Base-by-base conservation (phyloP, 2,329 filamentous ascomycete genomes). In the Thyridium curvatum region DNA sequence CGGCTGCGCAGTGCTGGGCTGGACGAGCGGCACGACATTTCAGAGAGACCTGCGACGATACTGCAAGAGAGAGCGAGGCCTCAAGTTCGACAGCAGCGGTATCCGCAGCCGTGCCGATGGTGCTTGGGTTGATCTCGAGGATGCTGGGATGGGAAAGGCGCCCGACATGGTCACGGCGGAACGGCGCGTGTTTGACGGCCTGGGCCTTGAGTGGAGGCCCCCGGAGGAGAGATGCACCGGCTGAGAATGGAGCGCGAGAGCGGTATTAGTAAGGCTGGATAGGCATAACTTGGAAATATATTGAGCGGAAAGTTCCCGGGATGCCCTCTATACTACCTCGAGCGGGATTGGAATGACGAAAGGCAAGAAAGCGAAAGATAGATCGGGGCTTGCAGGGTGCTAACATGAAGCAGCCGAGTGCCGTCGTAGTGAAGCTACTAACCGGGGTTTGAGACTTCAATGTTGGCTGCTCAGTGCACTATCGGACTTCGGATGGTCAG, bases 81-180 rank as follows among this genome's bases (percentile, higher is more conserved):
- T 87, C 71, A 94, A 93, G 72, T 97, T 97, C 55, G 90, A 96
- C 55, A 93, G 85, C 46, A 94, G 86, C 52, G 93, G 93, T 0
- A 77, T 95, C 10, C 73, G 89, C 33, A 79, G 79, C 51, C 70
- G 82, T 8, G 59, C 53, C 8, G 77, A 80, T 39, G 86, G 86
- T 2, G 61, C 64, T 3, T 81, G 82, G 67, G 75, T 91, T n/a
- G 81, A 93, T 57, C 52, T 93, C 8, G 77, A 81, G 73, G 84
- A 66, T 54, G 72, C 53, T 39, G 54, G 54, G 1, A 52, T 55
- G 16, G 61, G 63, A 2, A 55, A 53, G 46, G 79, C 79, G 9
- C 74, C 74, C 49, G 69, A 81, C 34, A 79, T 86, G 67, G 64
- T 79, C 53, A 82, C 84, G 47, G 86, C 89, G 6, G 90, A 96